A percentile compares a stretch with the other conserved stretches of the same genome.
phyloP scores from a whole-genome alignment of 768 basidiomycete species.

The Hortiboletus campestris region DNA sequence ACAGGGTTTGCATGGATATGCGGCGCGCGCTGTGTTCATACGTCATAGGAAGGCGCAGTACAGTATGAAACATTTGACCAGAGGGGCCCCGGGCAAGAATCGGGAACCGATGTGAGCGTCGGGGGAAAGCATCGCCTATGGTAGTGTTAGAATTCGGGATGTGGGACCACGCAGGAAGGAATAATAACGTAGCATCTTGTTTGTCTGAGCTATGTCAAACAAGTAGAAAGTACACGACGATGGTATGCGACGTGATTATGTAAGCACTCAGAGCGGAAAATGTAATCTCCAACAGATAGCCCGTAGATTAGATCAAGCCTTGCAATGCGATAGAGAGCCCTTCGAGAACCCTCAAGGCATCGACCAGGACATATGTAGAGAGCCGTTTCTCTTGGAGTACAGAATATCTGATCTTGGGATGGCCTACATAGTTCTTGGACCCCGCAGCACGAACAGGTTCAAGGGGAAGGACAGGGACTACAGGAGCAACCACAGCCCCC shows the following conservation, averaged over 20 bases:
- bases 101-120: conserved; percentile 23
- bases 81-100: conserved; percentile 4
- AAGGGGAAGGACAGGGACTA: conserved; percentile 1
- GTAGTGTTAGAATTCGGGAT: too few relatives aligned
- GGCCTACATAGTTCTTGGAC: background rate
- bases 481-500: conserved; percentile 18
- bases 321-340: background rate
- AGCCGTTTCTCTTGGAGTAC: background rate
- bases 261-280: too few relatives aligned
- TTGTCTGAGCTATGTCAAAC: too few relatives aligned
- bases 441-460: conserved; percentile 16
- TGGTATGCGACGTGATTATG: too few relatives aligned
- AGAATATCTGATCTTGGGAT: background rate
- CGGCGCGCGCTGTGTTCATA: conserved; percentile 11
- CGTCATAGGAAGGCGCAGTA: conserved; percentile 29
- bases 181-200: too few relatives aligned
- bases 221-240: too few relatives aligned
- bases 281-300: too few relatives aligned
- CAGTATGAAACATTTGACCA: background rate
- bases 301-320: background rate
- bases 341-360: background rate
- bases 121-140: background rate
- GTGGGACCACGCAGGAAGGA: too few relatives aligned
- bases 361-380: background rate
- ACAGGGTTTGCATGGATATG: background rate